Percentiles rank a stretch among this genome's conserved stretches.
These are phyloP conservation scores for Ascochyta pisi DNA, from an alignment of 2,329 filamentous ascomycete genomes.

Conservation along the genomic window DNA sequence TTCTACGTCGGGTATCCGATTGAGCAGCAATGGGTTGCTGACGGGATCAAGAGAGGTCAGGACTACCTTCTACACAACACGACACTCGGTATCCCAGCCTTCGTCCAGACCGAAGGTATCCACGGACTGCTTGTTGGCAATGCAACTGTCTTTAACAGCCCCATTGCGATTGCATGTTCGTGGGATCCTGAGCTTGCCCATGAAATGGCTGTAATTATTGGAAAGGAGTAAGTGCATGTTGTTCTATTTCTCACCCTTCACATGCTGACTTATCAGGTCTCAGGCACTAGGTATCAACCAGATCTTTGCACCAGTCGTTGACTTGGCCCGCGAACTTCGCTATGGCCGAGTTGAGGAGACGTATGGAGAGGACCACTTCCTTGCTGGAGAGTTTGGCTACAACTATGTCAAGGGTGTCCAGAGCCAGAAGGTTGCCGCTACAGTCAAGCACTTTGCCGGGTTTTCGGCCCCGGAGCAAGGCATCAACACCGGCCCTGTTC, in stretches of 20 bases:
- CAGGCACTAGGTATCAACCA: constrained; percentile 74
- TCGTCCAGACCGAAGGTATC: constrained; percentile 77
- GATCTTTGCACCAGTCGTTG: constrained; percentile 73
- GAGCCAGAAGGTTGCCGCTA: constrained; percentile 69
- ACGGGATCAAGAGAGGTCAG: constrained; percentile 69
- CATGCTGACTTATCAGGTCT: constrained; percentile 42
- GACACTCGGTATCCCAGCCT: constrained; percentile 71
- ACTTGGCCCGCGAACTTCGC: constrained; percentile 73
- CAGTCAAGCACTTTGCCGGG: constrained; percentile 77
- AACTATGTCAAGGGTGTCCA: constrained; percentile 68
- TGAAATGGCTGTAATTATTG: constrained; percentile 72
- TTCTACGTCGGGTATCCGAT: constrained; percentile 76
- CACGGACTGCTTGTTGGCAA: constrained; percentile 76
- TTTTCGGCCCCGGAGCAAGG: constrained; percentile 75
- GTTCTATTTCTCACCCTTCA: neutral
- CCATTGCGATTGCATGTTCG: constrained; percentile 74
- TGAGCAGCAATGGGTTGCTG: constrained; percentile 67
- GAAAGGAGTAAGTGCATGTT: constrained; percentile 56
- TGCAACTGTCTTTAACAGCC: constrained; percentile 80
- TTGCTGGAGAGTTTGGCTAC: constrained; percentile 73
- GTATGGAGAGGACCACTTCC: constrained; percentile 71
- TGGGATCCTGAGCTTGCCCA: constrained; percentile 71
- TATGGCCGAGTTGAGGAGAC: constrained; percentile 78
- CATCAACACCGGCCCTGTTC: constrained; percentile 69
- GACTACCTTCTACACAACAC: constrained; percentile 73